These are phyloP conservation scores for Pleurotus pulmonarius DNA, from an alignment of 768 basidiomycete species.

Conservation along the genomic window DNA sequence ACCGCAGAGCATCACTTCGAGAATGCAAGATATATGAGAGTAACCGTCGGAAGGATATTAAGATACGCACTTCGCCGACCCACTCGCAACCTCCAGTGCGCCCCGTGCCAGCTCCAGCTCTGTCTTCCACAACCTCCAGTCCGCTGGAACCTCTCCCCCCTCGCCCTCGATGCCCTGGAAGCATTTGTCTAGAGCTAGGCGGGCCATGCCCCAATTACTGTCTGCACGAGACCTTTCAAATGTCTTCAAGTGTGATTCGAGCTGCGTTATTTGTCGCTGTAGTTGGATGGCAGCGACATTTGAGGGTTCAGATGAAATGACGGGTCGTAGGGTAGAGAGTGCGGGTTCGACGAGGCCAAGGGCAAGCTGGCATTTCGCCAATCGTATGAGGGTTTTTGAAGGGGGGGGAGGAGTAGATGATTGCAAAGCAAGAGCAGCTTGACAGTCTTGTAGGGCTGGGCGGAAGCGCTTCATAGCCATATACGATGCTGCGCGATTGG, in stretches of 20 bases:
- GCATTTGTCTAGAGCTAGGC: conserved; percentile 79
- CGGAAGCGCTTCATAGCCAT: conserved; percentile 80
- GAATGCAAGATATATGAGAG: conserved; percentile 1
- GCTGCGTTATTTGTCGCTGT: conserved; percentile 51
- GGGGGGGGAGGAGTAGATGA: conserved; percentile 43
- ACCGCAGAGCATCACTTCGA: conserved; percentile 68
- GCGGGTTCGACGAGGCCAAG: conserved; percentile 69
- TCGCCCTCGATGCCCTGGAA: conserved; percentile 70
- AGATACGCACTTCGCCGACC: conserved; percentile 65
- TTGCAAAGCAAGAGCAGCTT: conserved; percentile 67
- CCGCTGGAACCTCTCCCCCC: conserved; percentile 67
- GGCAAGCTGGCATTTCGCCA: conserved; percentile 82
- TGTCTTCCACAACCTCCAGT: conserved; percentile 79
- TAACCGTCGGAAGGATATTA: neutral
- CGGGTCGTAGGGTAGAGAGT: conserved; percentile 58
- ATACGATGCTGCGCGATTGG: conserved; percentile 83
- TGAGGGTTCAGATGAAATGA: conserved; percentile 56
- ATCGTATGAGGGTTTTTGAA: conserved; percentile 75
- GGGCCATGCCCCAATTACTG: conserved; percentile 74
- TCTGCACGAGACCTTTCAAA: conserved; percentile 51
- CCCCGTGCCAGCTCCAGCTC: conserved; percentile 73
- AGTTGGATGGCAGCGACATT: conserved; percentile 61
- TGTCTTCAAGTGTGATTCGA: conserved; percentile 65
- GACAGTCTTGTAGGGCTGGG: conserved; percentile 74
- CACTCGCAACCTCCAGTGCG: conserved; percentile 70